Conservation (phyloP, 2,329 filamentous ascomycete genomes). For the Golovinomyces cichoracearum region DNA sequence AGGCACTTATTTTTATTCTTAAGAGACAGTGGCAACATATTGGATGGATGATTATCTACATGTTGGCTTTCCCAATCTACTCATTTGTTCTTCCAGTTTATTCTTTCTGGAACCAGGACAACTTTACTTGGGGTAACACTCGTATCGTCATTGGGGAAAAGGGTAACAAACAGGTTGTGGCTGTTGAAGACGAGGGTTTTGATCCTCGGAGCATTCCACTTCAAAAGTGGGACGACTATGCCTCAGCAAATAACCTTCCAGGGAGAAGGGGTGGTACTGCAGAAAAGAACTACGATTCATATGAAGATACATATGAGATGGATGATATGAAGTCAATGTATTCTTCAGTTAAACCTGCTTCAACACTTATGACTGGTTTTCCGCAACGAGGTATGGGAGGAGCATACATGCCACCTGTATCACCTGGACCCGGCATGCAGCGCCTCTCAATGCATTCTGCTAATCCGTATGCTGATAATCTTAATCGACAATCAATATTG, state of each 20-base stretch:
- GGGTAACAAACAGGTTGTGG: constrained; percentile 70
- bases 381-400: constrained; percentile 26
- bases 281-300: constrained; percentile 41
- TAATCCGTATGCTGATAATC: constrained; percentile 23
- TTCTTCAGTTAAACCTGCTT: constrained; percentile 65
- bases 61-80: constrained; percentile 85
- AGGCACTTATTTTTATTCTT: constrained; percentile 85
- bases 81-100: constrained; percentile 77
- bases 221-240: constrained; percentile 95
- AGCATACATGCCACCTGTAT: constrained; percentile 55
- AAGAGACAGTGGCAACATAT: constrained; percentile 97
- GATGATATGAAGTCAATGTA: constrained; percentile 95
- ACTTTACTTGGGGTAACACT: constrained; percentile 97
- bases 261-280: constrained; percentile 52
- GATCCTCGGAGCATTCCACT: constrained; percentile 82
- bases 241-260: constrained; percentile 59
- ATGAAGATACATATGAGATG: constrained; percentile 72
- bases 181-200: constrained; percentile 60
- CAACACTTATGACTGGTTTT: constrained; percentile 70
- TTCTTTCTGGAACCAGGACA: constrained; percentile 99
- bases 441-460: constrained; percentile 18
- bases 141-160: constrained; percentile 91
- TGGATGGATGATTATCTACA: constrained; percentile 98
- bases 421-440: constrained; percentile 42
- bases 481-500: constrained; percentile 40